Percentiles rank a stretch among this genome's conserved stretches.
Evolutionary conservation across 306 rosid genomes (phyloP).

Genomic region (Fragaria ananassa): DNA sequence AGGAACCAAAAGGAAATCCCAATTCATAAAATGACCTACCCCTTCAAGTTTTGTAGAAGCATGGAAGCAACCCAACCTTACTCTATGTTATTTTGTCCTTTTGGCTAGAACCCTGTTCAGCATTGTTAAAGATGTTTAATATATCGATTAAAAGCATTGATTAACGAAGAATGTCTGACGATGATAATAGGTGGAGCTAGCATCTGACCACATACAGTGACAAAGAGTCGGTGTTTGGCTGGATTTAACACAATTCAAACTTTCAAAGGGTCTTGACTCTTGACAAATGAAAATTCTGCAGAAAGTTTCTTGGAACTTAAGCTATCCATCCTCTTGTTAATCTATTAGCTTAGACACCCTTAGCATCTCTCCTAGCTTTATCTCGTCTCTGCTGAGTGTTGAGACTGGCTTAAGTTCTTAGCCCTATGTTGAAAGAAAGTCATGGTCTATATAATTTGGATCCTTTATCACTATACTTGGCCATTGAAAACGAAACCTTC

Average conservation of each 20-base stretch:
- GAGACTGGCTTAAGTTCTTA: neutral
- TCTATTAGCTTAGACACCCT: neutral
- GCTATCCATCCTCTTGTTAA: neutral
- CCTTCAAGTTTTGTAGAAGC: neutral
- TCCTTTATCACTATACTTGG: conserved; percentile 9
- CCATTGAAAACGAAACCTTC: conserved; percentile 5
- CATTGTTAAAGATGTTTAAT: neutral
- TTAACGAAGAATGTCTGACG: neutral
- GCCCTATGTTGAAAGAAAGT: conserved; percentile 1
- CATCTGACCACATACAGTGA: neutral
- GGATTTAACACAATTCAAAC: conserved; percentile 4
- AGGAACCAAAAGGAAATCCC: neutral
- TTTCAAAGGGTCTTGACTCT: neutral
- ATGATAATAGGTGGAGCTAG: neutral
- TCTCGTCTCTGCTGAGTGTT: conserved; percentile 1
- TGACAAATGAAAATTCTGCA: neutral
- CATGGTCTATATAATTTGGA: conserved; percentile 3
- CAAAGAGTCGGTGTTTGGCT: neutral
- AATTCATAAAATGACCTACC: too few species aligned
- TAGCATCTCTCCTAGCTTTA: neutral
- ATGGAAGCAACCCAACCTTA: neutral
- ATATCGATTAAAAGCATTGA: neutral
- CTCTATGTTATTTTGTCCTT: neutral
- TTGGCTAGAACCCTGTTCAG: neutral
- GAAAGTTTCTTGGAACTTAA: neutral